Base-by-base conservation (phyloP, 352 stramenopile species). In the Globisporangium recalcitrans region DNA sequence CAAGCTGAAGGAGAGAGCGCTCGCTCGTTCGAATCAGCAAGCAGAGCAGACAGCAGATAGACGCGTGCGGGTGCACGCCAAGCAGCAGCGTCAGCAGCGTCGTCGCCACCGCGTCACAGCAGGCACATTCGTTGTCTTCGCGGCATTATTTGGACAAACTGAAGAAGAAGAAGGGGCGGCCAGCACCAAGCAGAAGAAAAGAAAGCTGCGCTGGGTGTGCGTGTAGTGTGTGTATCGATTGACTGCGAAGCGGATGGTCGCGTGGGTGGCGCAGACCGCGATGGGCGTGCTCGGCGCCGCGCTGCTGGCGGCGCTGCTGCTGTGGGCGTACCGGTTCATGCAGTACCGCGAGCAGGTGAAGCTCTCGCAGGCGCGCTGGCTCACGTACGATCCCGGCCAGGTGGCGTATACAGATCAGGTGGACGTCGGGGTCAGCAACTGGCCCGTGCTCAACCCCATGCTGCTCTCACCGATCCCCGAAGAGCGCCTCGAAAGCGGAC, bases 391-490 rank as follows among this genome's bases (percentile, higher is more conserved):
- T 2, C 60, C 75, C 7, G 59, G 57, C 7, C 52, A 60, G 13
- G 57, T 77, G 24, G 69, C 63, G 9, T 55, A 54, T 58, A 29
- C 32, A 1, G 63, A 21, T 2, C 32, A 48, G 3, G 31, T 34
- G 7, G 22, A 61, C 19, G 51, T 54, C 22, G 65, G 80, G 16
- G 29, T 57, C 51, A 11, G 4, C 38, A 65, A 86, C 61, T 88
- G 79, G 79, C 74, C 79, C 19, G 76, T 56, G 51, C 62, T 82
- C 14, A 80, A 78, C 31, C 74, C 77, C 14, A 74, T 85, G 55
- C 46, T 89, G 56, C 72, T 91, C 42, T 91, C 82, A 34, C 82
- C 82, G 4, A 91, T 91, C 64, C 69, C 77, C 1, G 82, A 91
- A 48, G 82, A 91, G 60, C 74, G 70, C 6, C 52, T 69, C 14